phyloP scores from a whole-genome alignment of 2,329 filamentous ascomycete species.

The Nemania diffusa region DNA sequence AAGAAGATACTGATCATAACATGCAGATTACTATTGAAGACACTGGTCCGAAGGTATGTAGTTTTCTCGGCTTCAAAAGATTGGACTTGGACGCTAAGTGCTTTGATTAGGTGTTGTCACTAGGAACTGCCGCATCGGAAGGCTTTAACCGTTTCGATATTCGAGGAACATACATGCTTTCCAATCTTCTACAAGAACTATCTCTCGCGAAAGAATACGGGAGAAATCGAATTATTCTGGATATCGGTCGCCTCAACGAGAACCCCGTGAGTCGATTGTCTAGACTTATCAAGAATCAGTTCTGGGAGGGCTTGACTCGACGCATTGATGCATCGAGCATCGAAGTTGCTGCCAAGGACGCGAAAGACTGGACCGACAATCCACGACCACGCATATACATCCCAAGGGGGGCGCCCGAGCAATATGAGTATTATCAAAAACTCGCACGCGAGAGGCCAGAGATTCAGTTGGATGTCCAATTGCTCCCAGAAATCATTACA shows the following conservation, averaged over 20 bases:
- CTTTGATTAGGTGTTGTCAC: slow-evolving; percentile 73
- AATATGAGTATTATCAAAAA: slow-evolving; percentile 87
- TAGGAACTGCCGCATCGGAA: slow-evolving; percentile 86
- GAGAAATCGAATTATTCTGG: slow-evolving; percentile 87
- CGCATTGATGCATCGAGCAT: slow-evolving; percentile 90
- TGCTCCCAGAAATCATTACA: slow-evolving; percentile 80
- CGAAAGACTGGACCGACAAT: slow-evolving; percentile 94
- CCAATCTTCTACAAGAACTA: slow-evolving; percentile 94
- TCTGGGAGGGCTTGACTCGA: slow-evolving; percentile 92
- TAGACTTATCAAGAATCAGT: slow-evolving; percentile 86
- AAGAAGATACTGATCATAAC: slow-evolving; percentile 94
- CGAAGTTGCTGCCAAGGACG: slow-evolving; percentile 85
- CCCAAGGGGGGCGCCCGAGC: slow-evolving; percentile 83
- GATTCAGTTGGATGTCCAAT: slow-evolving; percentile 85
- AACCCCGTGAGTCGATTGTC: slow-evolving; percentile 91
- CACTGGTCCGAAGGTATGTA: slow-evolving; percentile 79
- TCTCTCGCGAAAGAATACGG: slow-evolving; percentile 92
- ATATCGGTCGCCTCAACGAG: slow-evolving; percentile 91
- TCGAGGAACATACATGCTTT: slow-evolving; percentile 96
- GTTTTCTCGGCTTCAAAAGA: slow-evolving; percentile 4
- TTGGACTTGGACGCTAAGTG: slow-evolving; percentile 19
- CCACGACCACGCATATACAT: slow-evolving; percentile 93
- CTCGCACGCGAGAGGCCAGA: slow-evolving; percentile 83
- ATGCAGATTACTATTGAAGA: slow-evolving; percentile 99
- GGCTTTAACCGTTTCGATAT: slow-evolving; percentile 90